A percentile compares a stretch with the other conserved stretches of the same genome.
Conservation (phyloP, 208 protist species). For the Trypanosoma platydactyli region DNA sequence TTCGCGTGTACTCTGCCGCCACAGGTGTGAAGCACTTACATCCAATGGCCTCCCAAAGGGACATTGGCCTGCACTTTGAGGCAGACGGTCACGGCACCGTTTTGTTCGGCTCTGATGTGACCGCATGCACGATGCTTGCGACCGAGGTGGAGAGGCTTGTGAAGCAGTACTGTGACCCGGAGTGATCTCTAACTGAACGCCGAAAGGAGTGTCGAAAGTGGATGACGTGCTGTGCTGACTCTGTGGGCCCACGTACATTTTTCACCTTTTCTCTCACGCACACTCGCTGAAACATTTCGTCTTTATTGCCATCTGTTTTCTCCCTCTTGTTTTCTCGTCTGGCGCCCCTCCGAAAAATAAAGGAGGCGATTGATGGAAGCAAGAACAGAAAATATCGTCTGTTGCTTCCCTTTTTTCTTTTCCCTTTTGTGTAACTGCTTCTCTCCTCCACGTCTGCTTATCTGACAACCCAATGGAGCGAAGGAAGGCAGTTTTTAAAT, state of each 20-base stretch:
- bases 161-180: slow-evolving; percentile 33
- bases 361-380: not conserved
- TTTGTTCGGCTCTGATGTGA: slow-evolving; percentile 53
- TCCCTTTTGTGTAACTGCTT: too few relatives aligned
- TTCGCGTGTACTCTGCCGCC: slow-evolving; percentile 54
- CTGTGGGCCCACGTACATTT: too few relatives aligned
- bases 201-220: too few relatives aligned
- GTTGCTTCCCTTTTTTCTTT: not conserved
- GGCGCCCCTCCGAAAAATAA: not conserved
- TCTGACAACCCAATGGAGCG: too few relatives aligned
- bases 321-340: too few relatives aligned
- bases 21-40: slow-evolving; percentile 96
- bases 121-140: slow-evolving; percentile 36
- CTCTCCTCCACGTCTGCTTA: too few relatives aligned
- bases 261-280: slow-evolving; percentile 4
- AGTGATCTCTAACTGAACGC: not conserved
- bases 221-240: too few relatives aligned
- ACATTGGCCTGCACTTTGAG: slow-evolving; percentile 97
- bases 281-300: too few relatives aligned
- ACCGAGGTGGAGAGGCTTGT: slow-evolving; percentile 40
- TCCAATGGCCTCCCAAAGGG: slow-evolving; percentile 77
- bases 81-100: slow-evolving; percentile 96
- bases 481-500: too few relatives aligned
- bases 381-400: not conserved
- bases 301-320: not conserved